phyloP scores from a whole-genome alignment of 768 basidiomycete species.

The Auriculariales sp. region DNA sequence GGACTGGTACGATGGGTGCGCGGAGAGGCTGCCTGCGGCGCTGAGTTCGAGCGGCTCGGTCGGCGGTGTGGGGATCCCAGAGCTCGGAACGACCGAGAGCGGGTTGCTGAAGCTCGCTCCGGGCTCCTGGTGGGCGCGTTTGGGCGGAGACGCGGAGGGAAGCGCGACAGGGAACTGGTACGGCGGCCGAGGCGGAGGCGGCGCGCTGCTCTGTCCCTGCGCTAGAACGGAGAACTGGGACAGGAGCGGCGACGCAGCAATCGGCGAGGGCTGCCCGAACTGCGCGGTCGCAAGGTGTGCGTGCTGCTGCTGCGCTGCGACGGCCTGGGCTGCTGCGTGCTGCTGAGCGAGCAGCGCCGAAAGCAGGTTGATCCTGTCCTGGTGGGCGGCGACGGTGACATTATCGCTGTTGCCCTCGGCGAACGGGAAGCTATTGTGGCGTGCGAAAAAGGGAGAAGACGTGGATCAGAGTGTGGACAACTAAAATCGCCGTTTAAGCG shows the following conservation, averaged over 20 bases:
- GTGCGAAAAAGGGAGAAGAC: constrained; percentile 13
- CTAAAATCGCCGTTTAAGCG: constrained; percentile 4
- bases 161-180: not conserved
- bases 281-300: constrained; percentile 3
- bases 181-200: constrained; percentile 1
- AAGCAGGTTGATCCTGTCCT: constrained; percentile 68
- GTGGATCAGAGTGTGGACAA: constrained; percentile 19
- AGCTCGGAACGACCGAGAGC: not conserved
- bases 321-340: constrained; percentile 18
- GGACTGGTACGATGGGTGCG: not conserved
- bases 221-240: no score
- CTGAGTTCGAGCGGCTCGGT: not conserved
- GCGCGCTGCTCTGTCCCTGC: no score
- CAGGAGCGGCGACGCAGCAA: not conserved
- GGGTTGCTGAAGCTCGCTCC: not conserved
- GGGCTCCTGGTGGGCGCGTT: not conserved
- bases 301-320: constrained; percentile 9
- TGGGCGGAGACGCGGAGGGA: not conserved
- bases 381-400: constrained; percentile 71
- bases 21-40: not conserved
- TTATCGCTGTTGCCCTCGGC: constrained; percentile 84
- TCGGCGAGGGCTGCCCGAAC: not conserved
- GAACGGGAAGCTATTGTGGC: constrained; percentile 2
- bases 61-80: not conserved
- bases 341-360: constrained; percentile 57